Percentiles rank a stretch among this genome's conserved stretches.
These are phyloP conservation scores for Triticum turgidum DNA, from an alignment of 176 grass and related monocot genomes.

Conservation along the genomic window DNA sequence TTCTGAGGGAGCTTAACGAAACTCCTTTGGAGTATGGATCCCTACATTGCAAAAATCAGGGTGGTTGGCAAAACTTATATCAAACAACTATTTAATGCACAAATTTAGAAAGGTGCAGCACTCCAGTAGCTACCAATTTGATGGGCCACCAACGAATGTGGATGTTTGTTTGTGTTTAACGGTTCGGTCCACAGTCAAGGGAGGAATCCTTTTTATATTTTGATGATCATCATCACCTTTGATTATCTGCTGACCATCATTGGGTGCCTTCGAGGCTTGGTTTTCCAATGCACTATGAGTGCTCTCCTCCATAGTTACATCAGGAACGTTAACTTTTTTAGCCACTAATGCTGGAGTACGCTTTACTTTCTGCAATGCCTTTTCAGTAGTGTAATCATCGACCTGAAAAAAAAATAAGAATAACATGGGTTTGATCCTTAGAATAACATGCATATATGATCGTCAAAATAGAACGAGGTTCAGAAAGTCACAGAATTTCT, in stretches of 20 bases:
- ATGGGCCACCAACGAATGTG: constrained; percentile 55
- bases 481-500: not conserved
- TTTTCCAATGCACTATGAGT: constrained; percentile 23
- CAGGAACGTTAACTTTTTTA: constrained; percentile 44
- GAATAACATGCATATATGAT: constrained; percentile 19
- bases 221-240: constrained; percentile 43
- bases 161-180: constrained; percentile 48
- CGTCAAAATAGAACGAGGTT: not conserved
- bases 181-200: constrained; percentile 38
- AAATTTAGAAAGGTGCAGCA: constrained; percentile 5
- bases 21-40: constrained; percentile 77
- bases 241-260: constrained; percentile 45
- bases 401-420: constrained; percentile 50
- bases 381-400: constrained; percentile 58
- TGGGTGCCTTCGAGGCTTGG: constrained; percentile 5
- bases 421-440: not conserved
- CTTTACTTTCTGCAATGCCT: constrained; percentile 81
- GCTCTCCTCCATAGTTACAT: constrained; percentile 53
- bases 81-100: constrained; percentile 22
- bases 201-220: constrained; percentile 41
- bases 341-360: constrained; percentile 32
- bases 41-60: constrained; percentile 65
- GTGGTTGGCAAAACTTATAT: constrained; percentile 34
- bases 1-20: constrained; percentile 56
- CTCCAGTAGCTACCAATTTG: constrained; percentile 75